Base-by-base conservation (phyloP, 495 filamentous ascomycete genomes). In the Neurospora sp. region DNA sequence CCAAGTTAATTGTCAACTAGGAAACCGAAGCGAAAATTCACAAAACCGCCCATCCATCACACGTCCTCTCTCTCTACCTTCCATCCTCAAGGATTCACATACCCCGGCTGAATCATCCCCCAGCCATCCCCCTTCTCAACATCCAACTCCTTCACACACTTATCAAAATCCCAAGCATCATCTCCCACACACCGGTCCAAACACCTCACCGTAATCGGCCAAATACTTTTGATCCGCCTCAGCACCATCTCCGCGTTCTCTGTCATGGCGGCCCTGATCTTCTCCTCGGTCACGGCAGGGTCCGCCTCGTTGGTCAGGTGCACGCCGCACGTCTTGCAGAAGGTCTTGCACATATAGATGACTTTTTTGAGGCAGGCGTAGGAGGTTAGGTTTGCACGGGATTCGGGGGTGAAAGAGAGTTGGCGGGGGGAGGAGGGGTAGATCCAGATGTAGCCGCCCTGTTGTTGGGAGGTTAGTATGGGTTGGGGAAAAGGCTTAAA, bases 291-390 rank as follows among this genome's bases (percentile, higher is more conserved):
- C 66, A 81, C 1, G 11, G 38, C 12, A 10, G 69, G 72, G 48
- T 72, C 73, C 18, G 77, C 2, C 38, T 76, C 10, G 35, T 81
- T 77, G 12, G 70, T 77, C 14, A 85, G 18, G 38, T 77, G 38
- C 35, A 83, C 78, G 71, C 85, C 85, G 54, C 85, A 87, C 8
- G 59, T 82, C 62, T 81, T 81, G 79, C 86, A 88, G 71, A 87
- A 87, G 1, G 70, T 31, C 75, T 84, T 83, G 59, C 71, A 74
- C 44, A 75, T 31, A 31, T 31, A 31, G 27, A 31, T 78, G 5
- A 80, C 11, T 1, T 73, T 72, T 59, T 46, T 44, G 42, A 70
- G 75, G 73, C 84, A 84, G 18, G 46, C 23, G 75, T 88, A 86
- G 9, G 59, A 54, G 12, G 23, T 38, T 14, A 85, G 75, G 75